Evolutionary conservation across 2,329 filamentous ascomycete genomes (phyloP).

Genomic region (Leptosphaerulina australis): DNA sequence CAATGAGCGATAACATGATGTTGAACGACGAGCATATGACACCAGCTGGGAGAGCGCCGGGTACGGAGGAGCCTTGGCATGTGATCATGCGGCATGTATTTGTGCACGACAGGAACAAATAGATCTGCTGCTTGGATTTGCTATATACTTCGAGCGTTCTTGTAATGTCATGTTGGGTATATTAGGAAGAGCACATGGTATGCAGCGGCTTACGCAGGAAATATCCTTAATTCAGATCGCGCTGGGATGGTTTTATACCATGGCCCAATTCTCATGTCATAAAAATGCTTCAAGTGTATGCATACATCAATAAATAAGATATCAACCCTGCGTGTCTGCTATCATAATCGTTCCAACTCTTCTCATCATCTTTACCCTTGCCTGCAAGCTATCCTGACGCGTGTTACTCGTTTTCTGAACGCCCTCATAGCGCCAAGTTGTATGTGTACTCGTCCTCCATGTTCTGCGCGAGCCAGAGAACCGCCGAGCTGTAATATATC

Average conservation of each 20-base stretch:
- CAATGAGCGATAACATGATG: conserved; percentile 24
- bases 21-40: neutral
- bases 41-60: neutral
- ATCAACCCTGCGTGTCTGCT: conserved; percentile 4
- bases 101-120: conserved; percentile 1
- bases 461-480: conserved; percentile 73
- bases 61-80: conserved; percentile 1
- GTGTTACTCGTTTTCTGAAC: neutral
- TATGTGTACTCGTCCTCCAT: conserved; percentile 77
- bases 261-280: neutral
- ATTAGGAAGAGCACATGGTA: neutral
- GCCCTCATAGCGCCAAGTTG: conserved; percentile 64
- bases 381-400: neutral
- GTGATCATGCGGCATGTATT: conserved; percentile 9
- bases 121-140: conserved; percentile 19
- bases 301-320: conserved; percentile 15
- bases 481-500: conserved; percentile 58
- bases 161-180: conserved; percentile 29
- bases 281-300: conserved; percentile 17
- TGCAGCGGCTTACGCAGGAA: neutral
- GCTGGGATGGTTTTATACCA: neutral
- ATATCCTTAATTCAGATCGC: conserved; percentile 5
- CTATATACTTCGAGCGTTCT: conserved; percentile 32
- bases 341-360: conserved; percentile 3
- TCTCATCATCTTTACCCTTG: neutral